Evolutionary conservation across 23 red algal genomes (phyloP).

Genomic region (Gracilaria gracilis): DNA sequence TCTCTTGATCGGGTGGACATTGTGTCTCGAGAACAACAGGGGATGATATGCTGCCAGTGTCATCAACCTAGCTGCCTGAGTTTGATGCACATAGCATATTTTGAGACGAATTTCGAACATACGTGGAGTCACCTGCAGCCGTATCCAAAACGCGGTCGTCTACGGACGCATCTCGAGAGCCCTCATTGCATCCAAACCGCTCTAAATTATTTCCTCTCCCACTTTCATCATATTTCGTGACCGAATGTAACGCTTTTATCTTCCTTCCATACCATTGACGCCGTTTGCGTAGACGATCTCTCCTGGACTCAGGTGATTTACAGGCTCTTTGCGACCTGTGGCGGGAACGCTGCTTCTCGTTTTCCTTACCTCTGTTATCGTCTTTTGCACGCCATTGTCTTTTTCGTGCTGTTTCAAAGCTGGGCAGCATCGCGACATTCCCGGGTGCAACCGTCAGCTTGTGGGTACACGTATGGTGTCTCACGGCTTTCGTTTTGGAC

Average conservation of each 20-base stretch:
- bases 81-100: no score
- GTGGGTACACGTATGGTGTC: not conserved
- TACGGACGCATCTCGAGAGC: no score
- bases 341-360: not conserved
- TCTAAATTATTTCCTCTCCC: no score
- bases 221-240: not conserved
- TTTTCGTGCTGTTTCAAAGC: not conserved
- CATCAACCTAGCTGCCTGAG: no score
- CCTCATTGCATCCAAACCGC: no score
- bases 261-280: not conserved
- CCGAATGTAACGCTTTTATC: no score
- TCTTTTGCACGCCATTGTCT: not conserved
- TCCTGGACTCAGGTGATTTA: not conserved
- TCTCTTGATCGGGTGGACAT: no score
- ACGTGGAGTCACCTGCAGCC: no score
- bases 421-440: not conserved
- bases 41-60: no score
- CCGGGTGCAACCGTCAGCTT: not conserved
- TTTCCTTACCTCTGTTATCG: not conserved
- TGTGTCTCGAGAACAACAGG: no score
- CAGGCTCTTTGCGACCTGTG: not conserved
- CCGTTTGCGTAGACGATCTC: not conserved
- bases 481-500: not conserved
- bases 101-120: no score
- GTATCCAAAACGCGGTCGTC: no score